Evolutionary conservation across 2,329 filamentous ascomycete genomes (phyloP).

Genomic region (Ophiocordyceps camponoti-leonardi): DNA sequence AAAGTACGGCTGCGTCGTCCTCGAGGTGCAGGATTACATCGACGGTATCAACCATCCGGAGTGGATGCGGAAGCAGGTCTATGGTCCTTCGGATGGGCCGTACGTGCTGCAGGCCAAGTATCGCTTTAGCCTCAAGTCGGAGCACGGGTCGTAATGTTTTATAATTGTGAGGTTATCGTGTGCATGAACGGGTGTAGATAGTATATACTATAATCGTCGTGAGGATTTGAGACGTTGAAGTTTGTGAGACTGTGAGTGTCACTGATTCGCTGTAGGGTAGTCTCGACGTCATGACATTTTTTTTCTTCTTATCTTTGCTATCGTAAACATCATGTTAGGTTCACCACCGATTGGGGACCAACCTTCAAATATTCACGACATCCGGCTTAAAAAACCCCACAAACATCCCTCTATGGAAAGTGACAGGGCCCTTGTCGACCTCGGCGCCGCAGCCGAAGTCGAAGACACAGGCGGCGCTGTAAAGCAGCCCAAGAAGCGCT

Average conservation of each 20-base stretch:
- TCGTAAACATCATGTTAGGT: too few relatives aligned
- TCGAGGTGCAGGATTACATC: conserved; percentile 90
- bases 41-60: conserved; percentile 84
- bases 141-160: conserved; percentile 1
- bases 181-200: not conserved
- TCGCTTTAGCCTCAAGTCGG: conserved; percentile 30
- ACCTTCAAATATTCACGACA: too few relatives aligned
- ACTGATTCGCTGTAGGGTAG: not conserved
- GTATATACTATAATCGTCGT: too few relatives aligned
- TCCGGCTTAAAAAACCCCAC: not conserved
- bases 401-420: conserved; percentile 46
- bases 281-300: not conserved
- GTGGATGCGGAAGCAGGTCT: conserved; percentile 61
- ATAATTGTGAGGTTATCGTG: not conserved
- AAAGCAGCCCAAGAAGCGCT: conserved; percentile 77
- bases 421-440: conserved; percentile 51
- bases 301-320: too few relatives aligned
- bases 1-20: conserved; percentile 70
- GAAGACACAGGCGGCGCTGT: conserved; percentile 24
- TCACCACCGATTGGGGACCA: too few relatives aligned
- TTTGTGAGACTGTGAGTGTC: too few relatives aligned
- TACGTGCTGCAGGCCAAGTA: conserved; percentile 48
- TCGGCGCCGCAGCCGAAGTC: conserved; percentile 52
- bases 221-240: too few relatives aligned
- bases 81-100: conserved; percentile 37